phyloP scores from a whole-genome alignment of 2,329 filamentous ascomycete genomes.

The Fonsecaea erecta region DNA sequence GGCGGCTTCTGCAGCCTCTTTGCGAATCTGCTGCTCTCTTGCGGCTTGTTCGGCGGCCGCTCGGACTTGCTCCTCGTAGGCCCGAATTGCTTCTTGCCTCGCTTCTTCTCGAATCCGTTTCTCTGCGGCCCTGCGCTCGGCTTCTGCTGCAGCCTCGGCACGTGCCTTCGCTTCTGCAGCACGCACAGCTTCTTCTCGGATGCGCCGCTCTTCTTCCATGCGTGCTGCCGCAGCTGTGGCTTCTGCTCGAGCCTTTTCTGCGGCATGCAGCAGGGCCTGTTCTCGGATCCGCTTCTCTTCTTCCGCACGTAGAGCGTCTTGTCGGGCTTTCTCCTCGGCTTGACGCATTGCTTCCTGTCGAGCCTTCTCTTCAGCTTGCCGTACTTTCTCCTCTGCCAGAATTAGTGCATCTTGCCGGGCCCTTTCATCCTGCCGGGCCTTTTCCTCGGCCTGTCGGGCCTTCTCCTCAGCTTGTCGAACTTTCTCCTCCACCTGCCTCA shows the following conservation, averaged over 20 bases:
- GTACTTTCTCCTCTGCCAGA: constrained; percentile 44
- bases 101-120: constrained; percentile 39
- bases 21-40: constrained; percentile 36
- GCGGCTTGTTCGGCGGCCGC: constrained; percentile 35
- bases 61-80: constrained; percentile 32
- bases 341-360: constrained; percentile 53
- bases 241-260: constrained; percentile 42
- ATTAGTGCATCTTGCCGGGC: constrained; percentile 40
- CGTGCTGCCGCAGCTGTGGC: constrained; percentile 56
- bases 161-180: constrained; percentile 34
- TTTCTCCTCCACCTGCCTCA: constrained; percentile 28
- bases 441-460: constrained; percentile 40
- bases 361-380: constrained; percentile 28
- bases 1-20: constrained; percentile 52
- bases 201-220: constrained; percentile 41
- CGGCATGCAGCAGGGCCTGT: constrained; percentile 38
- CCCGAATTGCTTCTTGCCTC: constrained; percentile 32
- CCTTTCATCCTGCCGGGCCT: constrained; percentile 41
- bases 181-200: constrained; percentile 40
- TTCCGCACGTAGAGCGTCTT: constrained; percentile 42
- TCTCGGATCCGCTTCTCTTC: constrained; percentile 42
- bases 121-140: constrained; percentile 50
- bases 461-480: constrained; percentile 30
- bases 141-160: constrained; percentile 41
- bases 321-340: constrained; percentile 32